Evolutionary conservation across 345 rosid genomes (phyloP).

Genomic region (Gossypium stocksii): DNA sequence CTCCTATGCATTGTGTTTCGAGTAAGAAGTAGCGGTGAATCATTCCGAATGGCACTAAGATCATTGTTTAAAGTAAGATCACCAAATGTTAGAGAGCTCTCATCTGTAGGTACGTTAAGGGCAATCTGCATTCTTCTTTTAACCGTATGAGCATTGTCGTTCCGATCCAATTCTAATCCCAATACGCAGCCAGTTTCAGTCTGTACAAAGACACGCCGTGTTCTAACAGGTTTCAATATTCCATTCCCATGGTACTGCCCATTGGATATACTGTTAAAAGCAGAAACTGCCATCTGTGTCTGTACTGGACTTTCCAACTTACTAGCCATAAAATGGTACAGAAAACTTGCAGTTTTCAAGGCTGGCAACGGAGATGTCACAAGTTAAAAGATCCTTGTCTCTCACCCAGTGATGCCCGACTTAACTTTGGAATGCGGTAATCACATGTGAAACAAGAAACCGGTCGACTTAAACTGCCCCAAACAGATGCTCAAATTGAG

Average conservation of each 20-base stretch:
- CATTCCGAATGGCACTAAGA: slow-evolving; percentile 82
- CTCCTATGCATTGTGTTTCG: slow-evolving; percentile 78
- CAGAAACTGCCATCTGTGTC: slow-evolving; percentile 86
- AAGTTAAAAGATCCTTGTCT: no score
- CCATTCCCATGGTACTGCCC: slow-evolving; percentile 58
- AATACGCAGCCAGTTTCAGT: slow-evolving; percentile 94
- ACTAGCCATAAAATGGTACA: slow-evolving; percentile 65
- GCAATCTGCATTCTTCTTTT: slow-evolving; percentile 89
- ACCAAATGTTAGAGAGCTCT: slow-evolving; percentile 77
- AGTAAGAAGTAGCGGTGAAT: slow-evolving; percentile 79
- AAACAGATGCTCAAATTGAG: background rate
- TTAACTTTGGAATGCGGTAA: background rate
- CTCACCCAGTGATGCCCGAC: no score
- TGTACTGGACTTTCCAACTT: slow-evolving; percentile 93
- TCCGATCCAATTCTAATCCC: slow-evolving; percentile 90
- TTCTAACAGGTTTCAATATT: slow-evolving; percentile 57
- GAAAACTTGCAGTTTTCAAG: slow-evolving; percentile 9
- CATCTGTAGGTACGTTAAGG: slow-evolving; percentile 72
- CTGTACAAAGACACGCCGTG: slow-evolving; percentile 86
- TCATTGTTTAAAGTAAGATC: slow-evolving; percentile 83
- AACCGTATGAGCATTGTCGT: slow-evolving; percentile 87
- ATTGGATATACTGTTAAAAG: slow-evolving; percentile 58
- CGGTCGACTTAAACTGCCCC: background rate
- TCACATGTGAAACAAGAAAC: background rate
- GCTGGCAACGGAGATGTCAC: slow-evolving; percentile 2